phyloP scores from a whole-genome alignment of 345 rosid species.

The Lepidium didymum region DNA sequence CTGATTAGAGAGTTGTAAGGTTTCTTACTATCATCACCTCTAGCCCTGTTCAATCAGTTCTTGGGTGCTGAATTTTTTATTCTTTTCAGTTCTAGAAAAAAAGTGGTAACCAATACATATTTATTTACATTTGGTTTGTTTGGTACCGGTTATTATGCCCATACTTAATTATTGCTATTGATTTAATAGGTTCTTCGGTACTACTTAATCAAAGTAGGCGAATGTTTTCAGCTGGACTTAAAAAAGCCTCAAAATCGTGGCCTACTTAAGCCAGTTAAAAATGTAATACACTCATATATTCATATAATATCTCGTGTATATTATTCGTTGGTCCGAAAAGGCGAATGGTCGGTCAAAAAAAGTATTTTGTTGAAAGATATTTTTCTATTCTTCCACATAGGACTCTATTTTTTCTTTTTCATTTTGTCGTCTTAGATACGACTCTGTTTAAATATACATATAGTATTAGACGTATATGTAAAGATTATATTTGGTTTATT shows the following conservation, averaged over 20 bases:
- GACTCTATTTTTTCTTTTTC: too few relatives aligned
- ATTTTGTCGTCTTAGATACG: too few relatives aligned
- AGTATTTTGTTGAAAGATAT: conserved; percentile 3
- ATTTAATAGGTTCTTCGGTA: not conserved
- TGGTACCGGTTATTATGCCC: too few relatives aligned
- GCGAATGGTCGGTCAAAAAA: conserved; percentile 2
- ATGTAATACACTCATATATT: not conserved
- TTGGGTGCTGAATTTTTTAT: too few relatives aligned
- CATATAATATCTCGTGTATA: not conserved
- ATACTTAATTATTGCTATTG: too few relatives aligned
- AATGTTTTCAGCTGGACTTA: not conserved
- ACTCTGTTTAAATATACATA: too few relatives aligned
- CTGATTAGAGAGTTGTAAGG: not conserved
- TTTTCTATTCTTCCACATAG: not conserved
- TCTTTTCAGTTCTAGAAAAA: too few relatives aligned
- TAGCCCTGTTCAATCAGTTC: too few relatives aligned
- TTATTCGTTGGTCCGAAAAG: conserved; percentile 7
- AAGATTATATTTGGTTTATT: too few relatives aligned
- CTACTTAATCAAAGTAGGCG: not conserved
- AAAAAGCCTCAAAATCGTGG: not conserved
- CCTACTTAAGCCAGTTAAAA: not conserved
- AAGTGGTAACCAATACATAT: too few relatives aligned
- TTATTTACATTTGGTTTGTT: too few relatives aligned
- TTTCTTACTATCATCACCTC: not conserved
- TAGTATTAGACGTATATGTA: too few relatives aligned